Conservation (phyloP, 345 rosid genomes). For the Gossypium thurberi region DNA sequence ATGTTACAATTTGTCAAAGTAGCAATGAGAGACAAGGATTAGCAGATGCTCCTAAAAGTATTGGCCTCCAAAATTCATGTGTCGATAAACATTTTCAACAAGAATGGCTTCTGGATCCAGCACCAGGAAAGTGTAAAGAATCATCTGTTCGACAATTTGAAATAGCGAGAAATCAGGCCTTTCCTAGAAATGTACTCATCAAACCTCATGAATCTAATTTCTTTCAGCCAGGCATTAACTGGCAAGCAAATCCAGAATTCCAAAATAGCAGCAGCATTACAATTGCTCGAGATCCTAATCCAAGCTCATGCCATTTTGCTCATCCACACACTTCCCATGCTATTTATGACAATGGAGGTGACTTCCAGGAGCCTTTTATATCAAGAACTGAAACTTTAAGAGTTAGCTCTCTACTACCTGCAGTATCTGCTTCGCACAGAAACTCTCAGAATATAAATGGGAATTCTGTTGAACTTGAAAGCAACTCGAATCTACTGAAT, state of each 20-base stretch:
- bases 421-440: conserved; percentile 14
- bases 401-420: conserved; percentile 22
- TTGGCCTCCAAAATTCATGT: conserved; percentile 11
- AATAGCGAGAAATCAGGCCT: conserved; percentile 15
- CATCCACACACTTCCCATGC: conserved; percentile 21
- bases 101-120: conserved; percentile 23
- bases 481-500: conserved; percentile 24
- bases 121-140: conserved; percentile 24
- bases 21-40: conserved; percentile 23
- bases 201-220: conserved; percentile 23
- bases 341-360: conserved; percentile 16
- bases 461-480: conserved; percentile 21
- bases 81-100: conserved; percentile 18
- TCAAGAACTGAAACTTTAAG: conserved; percentile 18
- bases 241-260: conserved; percentile 22
- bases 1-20: conserved; percentile 46
- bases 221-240: conserved; percentile 28
- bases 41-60: conserved; percentile 23
- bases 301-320: conserved; percentile 17
- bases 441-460: conserved; percentile 15
- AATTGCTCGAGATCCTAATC: conserved; percentile 12
- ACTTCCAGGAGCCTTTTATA: conserved; percentile 26
- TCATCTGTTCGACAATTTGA: conserved; percentile 19
- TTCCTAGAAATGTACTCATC: conserved; percentile 2
- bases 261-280: conserved; percentile 19